These are phyloP conservation scores for Fusarium praegraminearum DNA, from an alignment of 2,329 filamentous ascomycete species.

Conservation along the genomic window DNA sequence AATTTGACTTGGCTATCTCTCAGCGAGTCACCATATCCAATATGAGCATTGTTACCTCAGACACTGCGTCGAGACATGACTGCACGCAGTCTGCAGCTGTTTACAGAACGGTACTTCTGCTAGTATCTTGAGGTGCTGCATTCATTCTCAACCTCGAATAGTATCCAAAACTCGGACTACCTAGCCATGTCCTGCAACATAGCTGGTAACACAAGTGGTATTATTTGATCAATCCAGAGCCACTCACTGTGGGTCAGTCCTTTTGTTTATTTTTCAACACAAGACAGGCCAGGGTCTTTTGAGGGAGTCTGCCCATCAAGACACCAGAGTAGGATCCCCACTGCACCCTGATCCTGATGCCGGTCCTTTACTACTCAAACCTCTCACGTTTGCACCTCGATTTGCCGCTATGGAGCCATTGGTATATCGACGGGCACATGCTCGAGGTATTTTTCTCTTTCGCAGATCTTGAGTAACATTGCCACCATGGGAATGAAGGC, in stretches of 20 bases:
- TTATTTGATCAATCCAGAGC: slow-evolving; percentile 29
- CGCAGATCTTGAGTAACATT: slow-evolving; percentile 31
- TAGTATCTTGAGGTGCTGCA: slow-evolving; percentile 13
- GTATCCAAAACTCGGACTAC: slow-evolving; percentile 13
- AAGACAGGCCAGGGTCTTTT: slow-evolving; percentile 16
- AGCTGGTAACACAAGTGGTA: slow-evolving; percentile 17
- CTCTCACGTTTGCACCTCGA: slow-evolving; percentile 36
- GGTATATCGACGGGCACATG: slow-evolving; percentile 35
- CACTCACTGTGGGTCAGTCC: slow-evolving; percentile 39
- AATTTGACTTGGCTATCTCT: slow-evolving; percentile 35
- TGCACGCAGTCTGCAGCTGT: slow-evolving; percentile 30
- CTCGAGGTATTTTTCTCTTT: slow-evolving; percentile 35
- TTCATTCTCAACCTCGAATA: slow-evolving; percentile 18
- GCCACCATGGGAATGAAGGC: slow-evolving; percentile 31
- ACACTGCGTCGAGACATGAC: slow-evolving; percentile 30
- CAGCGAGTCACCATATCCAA: slow-evolving; percentile 22
- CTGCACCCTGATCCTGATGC: slow-evolving; percentile 42
- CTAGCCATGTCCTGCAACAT: slow-evolving; percentile 16
- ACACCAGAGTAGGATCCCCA: slow-evolving; percentile 34
- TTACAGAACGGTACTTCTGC: slow-evolving; percentile 15
- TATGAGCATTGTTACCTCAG: slow-evolving; percentile 24
- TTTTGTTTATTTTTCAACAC: slow-evolving; percentile 41
- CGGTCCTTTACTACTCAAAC: slow-evolving; percentile 37
- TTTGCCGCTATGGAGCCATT: slow-evolving; percentile 44
- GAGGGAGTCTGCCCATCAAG: slow-evolving; percentile 41